Percentiles rank a stretch among this genome's conserved stretches.
Conservation (phyloP, 306 rosid species). For the Senna siamea region DNA sequence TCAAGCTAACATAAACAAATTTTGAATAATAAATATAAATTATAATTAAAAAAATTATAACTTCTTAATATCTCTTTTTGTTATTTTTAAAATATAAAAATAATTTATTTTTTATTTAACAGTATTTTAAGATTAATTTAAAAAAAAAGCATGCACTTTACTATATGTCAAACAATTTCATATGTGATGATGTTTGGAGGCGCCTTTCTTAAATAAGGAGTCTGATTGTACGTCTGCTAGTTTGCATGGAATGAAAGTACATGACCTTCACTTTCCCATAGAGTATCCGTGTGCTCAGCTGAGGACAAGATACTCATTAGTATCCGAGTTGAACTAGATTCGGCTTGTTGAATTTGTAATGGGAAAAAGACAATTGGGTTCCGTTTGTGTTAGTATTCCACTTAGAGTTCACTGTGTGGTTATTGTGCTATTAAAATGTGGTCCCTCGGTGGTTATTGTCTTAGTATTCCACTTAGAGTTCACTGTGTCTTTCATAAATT, state of each 20-base stretch:
- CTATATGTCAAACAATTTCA: too few species aligned
- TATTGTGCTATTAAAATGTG: neutral
- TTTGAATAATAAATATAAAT: too few species aligned
- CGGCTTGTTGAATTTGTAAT: slow-evolving; percentile 11
- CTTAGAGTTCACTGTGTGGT: neutral
- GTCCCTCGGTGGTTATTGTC: too few species aligned
- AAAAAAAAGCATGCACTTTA: too few species aligned
- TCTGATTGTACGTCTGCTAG: slow-evolving; percentile 23
- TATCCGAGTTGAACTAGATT: neutral
- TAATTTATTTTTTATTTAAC: too few species aligned
- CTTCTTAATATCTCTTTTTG: too few species aligned
- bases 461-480: too few species aligned
- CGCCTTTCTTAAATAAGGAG: neutral
- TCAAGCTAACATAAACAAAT: too few species aligned
- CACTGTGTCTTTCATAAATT: neutral
- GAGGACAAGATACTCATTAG: neutral
- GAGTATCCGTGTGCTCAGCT: neutral
- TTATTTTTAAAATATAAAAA: too few species aligned
- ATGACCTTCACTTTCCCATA: neutral
- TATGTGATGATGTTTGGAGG: slow-evolving; percentile 18
- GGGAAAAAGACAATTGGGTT: neutral
- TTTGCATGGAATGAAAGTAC: slow-evolving; percentile 10
- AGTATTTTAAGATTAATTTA: too few species aligned
- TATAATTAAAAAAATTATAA: too few species aligned
- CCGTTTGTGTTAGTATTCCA: neutral